Evolutionary conservation across 2,329 filamentous ascomycete species (phyloP).

Genomic region (Colletotrichum karsti): DNA sequence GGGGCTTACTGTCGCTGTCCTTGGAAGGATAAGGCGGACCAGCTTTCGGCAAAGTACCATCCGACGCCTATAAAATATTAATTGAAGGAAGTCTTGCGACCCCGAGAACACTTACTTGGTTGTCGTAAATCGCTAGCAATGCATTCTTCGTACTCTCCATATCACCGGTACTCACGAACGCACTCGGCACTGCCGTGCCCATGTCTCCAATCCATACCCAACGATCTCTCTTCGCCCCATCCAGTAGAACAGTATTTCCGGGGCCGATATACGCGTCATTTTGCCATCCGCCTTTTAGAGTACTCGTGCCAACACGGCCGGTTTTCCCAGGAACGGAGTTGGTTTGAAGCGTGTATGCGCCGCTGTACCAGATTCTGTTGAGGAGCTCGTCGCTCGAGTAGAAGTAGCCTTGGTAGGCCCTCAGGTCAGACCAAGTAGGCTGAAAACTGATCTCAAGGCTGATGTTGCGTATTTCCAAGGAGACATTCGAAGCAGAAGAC

Average conservation of each 20-base stretch:
- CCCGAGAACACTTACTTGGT: neutral
- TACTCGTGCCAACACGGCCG: neutral
- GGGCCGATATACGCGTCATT: neutral
- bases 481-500: neutral
- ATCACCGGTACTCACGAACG: neutral
- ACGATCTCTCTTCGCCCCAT: neutral
- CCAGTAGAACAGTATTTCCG: neutral
- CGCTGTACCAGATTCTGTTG: neutral
- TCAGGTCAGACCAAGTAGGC: neutral
- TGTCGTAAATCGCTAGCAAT: neutral
- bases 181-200: neutral
- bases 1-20: neutral
- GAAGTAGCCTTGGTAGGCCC: neutral
- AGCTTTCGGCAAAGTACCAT: constrained; percentile 57
- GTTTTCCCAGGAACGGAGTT: neutral
- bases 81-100: neutral
- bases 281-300: neutral
- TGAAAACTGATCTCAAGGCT: neutral
- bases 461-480: neutral
- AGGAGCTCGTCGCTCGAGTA: neutral
- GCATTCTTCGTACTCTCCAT: neutral
- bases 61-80: constrained; percentile 12
- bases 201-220: neutral
- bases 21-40: constrained; percentile 46
- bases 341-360: neutral